Percentiles rank a stretch among this genome's conserved stretches.
Conservation (phyloP, 768 basidiomycete species). For the Dentipellis sp. region DNA sequence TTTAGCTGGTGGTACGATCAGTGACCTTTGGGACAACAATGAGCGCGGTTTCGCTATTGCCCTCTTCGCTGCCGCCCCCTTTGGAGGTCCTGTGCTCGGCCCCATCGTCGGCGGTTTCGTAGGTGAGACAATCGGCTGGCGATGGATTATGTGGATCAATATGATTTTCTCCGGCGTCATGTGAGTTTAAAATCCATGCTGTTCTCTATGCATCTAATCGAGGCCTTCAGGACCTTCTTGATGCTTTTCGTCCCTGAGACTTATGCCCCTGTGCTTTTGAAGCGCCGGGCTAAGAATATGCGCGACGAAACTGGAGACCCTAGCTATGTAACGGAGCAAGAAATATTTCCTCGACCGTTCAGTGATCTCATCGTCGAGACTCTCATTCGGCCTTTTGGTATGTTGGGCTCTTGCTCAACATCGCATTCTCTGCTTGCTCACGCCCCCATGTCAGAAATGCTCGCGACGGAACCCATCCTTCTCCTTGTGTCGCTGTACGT, state of each 20-base stretch:
- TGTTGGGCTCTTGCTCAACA: no score
- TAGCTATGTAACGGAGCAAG: conserved; percentile 33
- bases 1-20: conserved; percentile 26
- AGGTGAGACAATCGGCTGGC: conserved; percentile 27
- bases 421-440: no score
- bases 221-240: conserved; percentile 6
- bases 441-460: conserved; percentile 17
- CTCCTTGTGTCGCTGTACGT: conserved; percentile 36
- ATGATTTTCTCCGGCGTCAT: conserved; percentile 31
- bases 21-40: conserved; percentile 28
- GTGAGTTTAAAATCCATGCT: neutral
- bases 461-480: conserved; percentile 36
- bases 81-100: conserved; percentile 37
- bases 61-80: conserved; percentile 31
- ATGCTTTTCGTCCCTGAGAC: conserved; percentile 35
- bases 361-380: conserved; percentile 29
- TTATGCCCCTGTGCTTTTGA: conserved; percentile 34
- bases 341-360: conserved; percentile 27
- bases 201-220: neutral
- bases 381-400: conserved; percentile 32
- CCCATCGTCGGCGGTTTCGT: conserved; percentile 43
- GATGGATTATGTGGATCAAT: conserved; percentile 27
- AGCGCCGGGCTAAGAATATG: conserved; percentile 27
- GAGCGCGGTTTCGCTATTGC: conserved; percentile 32
- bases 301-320: conserved; percentile 26